A percentile compares a stretch with the other conserved stretches of the same genome.
These are phyloP conservation scores for Ophiosphaerella herpotricha DNA, from an alignment of 2,329 filamentous ascomycete species.

Conservation along the genomic window DNA sequence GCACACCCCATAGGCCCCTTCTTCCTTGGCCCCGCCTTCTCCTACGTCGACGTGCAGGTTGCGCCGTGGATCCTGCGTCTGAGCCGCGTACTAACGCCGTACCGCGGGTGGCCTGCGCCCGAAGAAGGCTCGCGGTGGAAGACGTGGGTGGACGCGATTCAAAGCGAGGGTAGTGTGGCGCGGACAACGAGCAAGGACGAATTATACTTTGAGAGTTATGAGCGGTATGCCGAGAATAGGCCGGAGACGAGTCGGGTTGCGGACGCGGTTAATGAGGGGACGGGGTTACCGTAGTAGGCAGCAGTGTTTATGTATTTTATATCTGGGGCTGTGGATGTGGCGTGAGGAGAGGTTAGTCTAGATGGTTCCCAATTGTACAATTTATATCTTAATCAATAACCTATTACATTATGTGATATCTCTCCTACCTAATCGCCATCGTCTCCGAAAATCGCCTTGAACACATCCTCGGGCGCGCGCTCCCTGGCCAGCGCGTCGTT, in stretches of 20 bases:
- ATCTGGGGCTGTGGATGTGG: too few relatives aligned
- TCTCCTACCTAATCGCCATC: conserved; percentile 62
- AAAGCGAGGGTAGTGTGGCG: conserved; percentile 64
- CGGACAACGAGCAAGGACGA: conserved; percentile 70
- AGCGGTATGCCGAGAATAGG: conserved; percentile 66
- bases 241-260: conserved; percentile 63
- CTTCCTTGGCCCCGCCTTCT: conserved; percentile 63
- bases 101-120: conserved; percentile 68
- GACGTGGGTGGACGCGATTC: conserved; percentile 72
- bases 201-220: conserved; percentile 70
- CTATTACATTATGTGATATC: background rate
- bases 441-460: conserved; percentile 92
- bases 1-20: conserved; percentile 68
- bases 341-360: too few relatives aligned
- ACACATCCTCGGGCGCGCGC: conserved; percentile 78
- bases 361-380: too few relatives aligned
- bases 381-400: too few relatives aligned
- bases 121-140: conserved; percentile 68
- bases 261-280: conserved; percentile 63
- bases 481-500: conserved; percentile 79
- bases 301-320: too few relatives aligned
- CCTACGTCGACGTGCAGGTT: conserved; percentile 74
- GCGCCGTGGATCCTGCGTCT: conserved; percentile 76
- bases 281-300: conserved; percentile 52
- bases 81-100: conserved; percentile 66